Evolutionary conservation across 2,329 filamentous ascomycete genomes (phyloP).

Genomic region (Trichoderma sp.): DNA sequence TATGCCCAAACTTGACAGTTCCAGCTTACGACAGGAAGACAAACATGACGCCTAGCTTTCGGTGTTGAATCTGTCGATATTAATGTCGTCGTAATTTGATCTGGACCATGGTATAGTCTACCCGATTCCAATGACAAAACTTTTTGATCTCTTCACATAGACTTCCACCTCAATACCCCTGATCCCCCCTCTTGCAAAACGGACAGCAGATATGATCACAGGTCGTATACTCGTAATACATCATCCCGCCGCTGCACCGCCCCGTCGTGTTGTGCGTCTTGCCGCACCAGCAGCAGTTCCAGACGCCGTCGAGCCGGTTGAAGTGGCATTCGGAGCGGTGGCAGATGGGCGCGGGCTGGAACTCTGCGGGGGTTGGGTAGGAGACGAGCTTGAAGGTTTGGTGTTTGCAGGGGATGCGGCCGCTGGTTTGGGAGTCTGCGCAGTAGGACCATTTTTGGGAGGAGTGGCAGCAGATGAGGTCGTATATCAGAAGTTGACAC

Average conservation of each 20-base stretch:
- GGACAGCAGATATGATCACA: conserved; percentile 56
- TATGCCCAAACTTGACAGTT: background rate
- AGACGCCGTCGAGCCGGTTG: conserved; percentile 46
- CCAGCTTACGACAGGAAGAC: background rate
- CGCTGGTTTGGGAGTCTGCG: conserved; percentile 36
- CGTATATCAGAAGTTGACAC: conserved; percentile 51
- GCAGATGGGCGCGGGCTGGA: conserved; percentile 40
- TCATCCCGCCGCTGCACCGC: conserved; percentile 52
- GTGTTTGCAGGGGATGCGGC: conserved; percentile 42
- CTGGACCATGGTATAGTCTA: background rate
- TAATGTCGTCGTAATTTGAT: background rate
- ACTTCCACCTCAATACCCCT: background rate
- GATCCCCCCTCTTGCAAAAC: conserved; percentile 40
- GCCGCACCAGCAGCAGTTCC: conserved; percentile 57
- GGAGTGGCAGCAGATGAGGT: conserved; percentile 51
- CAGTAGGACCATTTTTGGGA: conserved; percentile 46
- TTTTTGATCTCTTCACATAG: background rate
- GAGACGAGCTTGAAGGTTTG: conserved; percentile 43
- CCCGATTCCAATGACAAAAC: background rate
- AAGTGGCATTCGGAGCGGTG: conserved; percentile 44
- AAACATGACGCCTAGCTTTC: background rate
- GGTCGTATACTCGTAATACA: conserved; percentile 46
- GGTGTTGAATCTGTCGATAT: background rate
- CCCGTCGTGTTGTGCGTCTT: conserved; percentile 50
- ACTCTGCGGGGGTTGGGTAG: conserved; percentile 47